phyloP scores from a whole-genome alignment of 495 filamentous ascomycete species.

The Talaromyces nanjingensis region DNA sequence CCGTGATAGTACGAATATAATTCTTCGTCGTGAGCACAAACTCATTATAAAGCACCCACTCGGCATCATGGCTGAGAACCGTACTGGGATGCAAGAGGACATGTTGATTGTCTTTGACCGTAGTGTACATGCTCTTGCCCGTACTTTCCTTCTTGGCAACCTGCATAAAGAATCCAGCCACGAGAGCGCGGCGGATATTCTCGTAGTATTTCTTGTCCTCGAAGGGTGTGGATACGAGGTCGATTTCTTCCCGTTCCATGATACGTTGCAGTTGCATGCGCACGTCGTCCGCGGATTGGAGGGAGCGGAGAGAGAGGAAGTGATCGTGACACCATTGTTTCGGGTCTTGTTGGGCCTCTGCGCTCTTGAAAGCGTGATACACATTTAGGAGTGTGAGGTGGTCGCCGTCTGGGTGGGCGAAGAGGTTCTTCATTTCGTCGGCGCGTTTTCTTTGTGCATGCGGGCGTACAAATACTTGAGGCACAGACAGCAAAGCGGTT shows the following conservation, averaged over 20 bases:
- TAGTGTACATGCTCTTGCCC: conserved; percentile 75
- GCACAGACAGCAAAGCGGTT: conserved; percentile 87
- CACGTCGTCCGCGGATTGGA: conserved; percentile 90
- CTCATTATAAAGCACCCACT: conserved; percentile 98
- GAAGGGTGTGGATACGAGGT: conserved; percentile 81
- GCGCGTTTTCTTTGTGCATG: conserved; percentile 78
- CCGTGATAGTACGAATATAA: conserved; percentile 61
- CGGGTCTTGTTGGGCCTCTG: conserved; percentile 62
- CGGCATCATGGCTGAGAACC: conserved; percentile 73
- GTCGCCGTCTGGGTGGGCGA: conserved; percentile 89
- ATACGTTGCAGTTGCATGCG: conserved; percentile 85
- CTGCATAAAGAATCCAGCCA: conserved; percentile 99
- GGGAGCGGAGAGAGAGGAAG: conserved; percentile 83
- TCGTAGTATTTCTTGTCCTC: conserved; percentile 96
- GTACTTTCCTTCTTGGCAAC: conserved; percentile 81
- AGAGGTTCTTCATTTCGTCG: conserved; percentile 94
- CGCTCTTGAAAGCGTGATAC: conserved; percentile 90
- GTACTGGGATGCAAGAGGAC: conserved; percentile 92
- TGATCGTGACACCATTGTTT: conserved; percentile 97
- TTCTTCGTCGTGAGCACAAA: conserved; percentile 97
- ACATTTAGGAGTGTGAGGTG: conserved; percentile 96
- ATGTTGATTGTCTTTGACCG: conserved; percentile 87
- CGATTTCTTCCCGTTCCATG: conserved; percentile 86
- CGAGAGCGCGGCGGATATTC: conserved; percentile 92
- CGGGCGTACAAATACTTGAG: conserved; percentile 88